Evolutionary conservation across 768 basidiomycete genomes (phyloP).

Genomic region (Podaxis sp.): DNA sequence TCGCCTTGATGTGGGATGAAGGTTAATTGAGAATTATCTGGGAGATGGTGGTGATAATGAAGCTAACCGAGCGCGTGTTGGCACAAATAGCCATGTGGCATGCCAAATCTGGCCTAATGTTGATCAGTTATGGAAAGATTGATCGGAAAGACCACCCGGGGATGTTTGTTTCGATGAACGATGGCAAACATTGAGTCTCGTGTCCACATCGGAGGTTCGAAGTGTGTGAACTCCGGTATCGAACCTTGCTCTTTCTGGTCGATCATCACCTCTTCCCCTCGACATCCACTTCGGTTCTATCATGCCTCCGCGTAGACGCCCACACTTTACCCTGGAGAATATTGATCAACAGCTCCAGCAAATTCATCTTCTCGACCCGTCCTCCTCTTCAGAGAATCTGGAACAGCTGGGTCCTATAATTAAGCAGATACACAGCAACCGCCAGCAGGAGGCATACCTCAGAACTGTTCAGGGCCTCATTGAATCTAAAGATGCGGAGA

Average conservation of each 20-base stretch:
- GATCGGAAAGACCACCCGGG: conserved; percentile 13
- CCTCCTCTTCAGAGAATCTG: conserved; percentile 89
- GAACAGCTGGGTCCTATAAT: conserved; percentile 95
- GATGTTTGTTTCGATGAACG: conserved; percentile 36
- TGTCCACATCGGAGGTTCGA: conserved; percentile 20
- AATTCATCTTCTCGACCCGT: conserved; percentile 84
- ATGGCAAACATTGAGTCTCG: conserved; percentile 38
- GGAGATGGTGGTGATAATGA: conserved; percentile 16
- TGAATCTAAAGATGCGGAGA: conserved; percentile 92
- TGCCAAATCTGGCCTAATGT: background rate
- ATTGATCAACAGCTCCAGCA: conserved; percentile 91
- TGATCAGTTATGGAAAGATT: conserved; percentile 3
- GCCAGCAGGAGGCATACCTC: conserved; percentile 88
- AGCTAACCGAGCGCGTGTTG: conserved; percentile 11
- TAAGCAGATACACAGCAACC: conserved; percentile 86
- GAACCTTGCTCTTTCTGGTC: conserved; percentile 19
- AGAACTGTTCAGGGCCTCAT: conserved; percentile 85
- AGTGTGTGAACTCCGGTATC: conserved; percentile 22
- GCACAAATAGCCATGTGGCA: background rate
- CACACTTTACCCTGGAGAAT: conserved; percentile 76
- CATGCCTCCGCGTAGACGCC: conserved; percentile 79
- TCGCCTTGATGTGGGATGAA: conserved; percentile 5
- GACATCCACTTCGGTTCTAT: conserved; percentile 25
- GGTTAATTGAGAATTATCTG: conserved; percentile 3
- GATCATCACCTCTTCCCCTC: conserved; percentile 16